Evolutionary conservation across 2,329 filamentous ascomycete genomes (phyloP).

Genomic region (Intubia oerlemansii): DNA sequence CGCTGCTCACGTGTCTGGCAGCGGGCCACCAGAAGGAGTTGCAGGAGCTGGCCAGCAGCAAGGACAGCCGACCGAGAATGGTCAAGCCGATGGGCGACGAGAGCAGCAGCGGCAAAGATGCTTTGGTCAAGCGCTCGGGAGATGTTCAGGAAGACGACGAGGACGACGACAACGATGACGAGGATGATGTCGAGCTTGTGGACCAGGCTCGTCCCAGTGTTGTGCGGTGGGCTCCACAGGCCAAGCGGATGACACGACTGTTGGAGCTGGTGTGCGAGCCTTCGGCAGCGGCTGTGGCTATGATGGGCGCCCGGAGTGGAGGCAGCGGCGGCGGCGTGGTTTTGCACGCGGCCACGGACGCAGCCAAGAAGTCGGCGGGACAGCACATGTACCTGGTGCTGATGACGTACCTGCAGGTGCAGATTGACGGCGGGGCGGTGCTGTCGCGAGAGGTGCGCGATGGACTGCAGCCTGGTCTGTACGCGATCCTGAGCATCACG

Average conservation of each 20-base stretch:
- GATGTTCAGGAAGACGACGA: too few relatives aligned
- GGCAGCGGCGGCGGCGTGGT: conserved; percentile 3
- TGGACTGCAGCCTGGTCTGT: conserved; percentile 34
- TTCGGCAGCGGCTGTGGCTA: conserved; percentile 29
- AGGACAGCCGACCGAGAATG: too few relatives aligned
- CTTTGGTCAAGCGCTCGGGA: too few relatives aligned
- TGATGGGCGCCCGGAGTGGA: conserved; percentile 1
- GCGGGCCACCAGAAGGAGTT: conserved; percentile 13
- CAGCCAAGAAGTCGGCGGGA: conserved; percentile 37
- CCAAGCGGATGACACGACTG: conserved; percentile 18
- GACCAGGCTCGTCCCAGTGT: conserved; percentile 8
- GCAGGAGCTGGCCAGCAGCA: too few relatives aligned
- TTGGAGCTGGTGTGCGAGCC: conserved; percentile 25
- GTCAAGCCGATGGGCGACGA: conserved; percentile 9
- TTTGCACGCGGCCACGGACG: conserved; percentile 38
- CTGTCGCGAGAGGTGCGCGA: conserved; percentile 29
- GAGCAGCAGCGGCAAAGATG: conserved; percentile 6
- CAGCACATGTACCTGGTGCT: conserved; percentile 40
- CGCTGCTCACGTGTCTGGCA: conserved; percentile 32
- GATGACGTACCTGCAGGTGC: conserved; percentile 36
- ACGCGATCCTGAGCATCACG: conserved; percentile 36
- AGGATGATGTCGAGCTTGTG: too few relatives aligned
- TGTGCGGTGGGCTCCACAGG: conserved; percentile 20
- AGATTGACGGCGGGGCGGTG: conserved; percentile 27
- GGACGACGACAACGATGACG: too few relatives aligned